Evolutionary conservation across 2,329 filamentous ascomycete genomes (phyloP), one percentile per base, ranked within the genome.

Genomic region (Septoria petroselini): DNA sequence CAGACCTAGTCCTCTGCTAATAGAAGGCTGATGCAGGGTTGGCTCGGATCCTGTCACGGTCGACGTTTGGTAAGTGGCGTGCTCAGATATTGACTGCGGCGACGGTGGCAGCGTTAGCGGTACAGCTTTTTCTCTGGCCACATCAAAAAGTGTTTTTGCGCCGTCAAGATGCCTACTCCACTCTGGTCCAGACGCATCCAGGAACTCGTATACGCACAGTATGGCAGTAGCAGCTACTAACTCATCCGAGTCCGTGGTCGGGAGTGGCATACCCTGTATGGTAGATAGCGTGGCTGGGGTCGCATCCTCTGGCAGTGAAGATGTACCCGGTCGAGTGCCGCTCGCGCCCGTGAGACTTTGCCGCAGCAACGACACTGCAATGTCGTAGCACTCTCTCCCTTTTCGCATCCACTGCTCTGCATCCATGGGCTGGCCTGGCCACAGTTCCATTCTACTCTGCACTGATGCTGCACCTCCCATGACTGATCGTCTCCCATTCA

Each of bases 131-230:
- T 76, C 76, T 53, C 78, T 76, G 3, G 75, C 73, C 46, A 79
- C 70, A 35, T 76, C 79, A 45, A 84, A 74, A 15, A 85, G 70
- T 0, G 80, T 79, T 55, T 84, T 84, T 0, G 84, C 78, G 0
- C 82, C 82, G 57, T 80, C 84, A 4, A 86, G 68, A 68, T 86
- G 83, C 3, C 80, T 73, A 25, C 77, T 76, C 82, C 82, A 86
- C 15, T 82, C 81, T 0, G 75, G 73, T 2, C 77, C 78, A 1
- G 80, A 83, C 1, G 80, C 79, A 63, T 85, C 81, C n/a, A 85
- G 70, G 51, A 85, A 81, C 55, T 86, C 83, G 61, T 85, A 85
- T 0, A 83, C 79, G 51, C 81, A 85, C 1, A 86, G 66, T 11
- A 86, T 84, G 0, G 82, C 81, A 2, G 82, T 82, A 2, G 83